These are phyloP conservation scores for Leccinum barrowsii DNA, from an alignment of 768 basidiomycete genomes.

Conservation along the genomic window DNA sequence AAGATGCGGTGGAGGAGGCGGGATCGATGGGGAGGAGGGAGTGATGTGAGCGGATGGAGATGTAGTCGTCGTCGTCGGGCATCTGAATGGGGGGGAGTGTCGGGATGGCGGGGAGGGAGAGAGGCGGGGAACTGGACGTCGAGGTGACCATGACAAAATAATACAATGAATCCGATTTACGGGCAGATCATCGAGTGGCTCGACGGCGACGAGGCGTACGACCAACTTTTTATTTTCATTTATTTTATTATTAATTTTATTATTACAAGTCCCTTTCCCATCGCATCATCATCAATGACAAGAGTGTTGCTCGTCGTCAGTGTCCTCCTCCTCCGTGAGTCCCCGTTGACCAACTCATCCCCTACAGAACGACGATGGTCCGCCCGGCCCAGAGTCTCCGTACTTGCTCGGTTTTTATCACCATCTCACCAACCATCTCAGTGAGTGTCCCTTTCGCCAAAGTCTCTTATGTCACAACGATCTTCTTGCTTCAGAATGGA, in stretches of 20 bases:
- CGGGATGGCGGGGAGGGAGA: slow-evolving; percentile 36
- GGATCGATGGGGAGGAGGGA: slow-evolving; percentile 36
- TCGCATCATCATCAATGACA: slow-evolving; percentile 11
- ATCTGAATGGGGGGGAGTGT: slow-evolving; percentile 45
- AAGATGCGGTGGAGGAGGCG: slow-evolving; percentile 42
- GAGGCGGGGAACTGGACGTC: slow-evolving; percentile 18
- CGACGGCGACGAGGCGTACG: slow-evolving; percentile 6
- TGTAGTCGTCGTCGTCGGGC: slow-evolving; percentile 30
- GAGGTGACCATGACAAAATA: slow-evolving; percentile 19
- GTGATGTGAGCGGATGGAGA: slow-evolving; percentile 20
- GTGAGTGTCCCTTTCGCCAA: slow-evolving; percentile 35
- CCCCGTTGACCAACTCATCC: not conserved
- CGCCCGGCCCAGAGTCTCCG: slow-evolving; percentile 69
- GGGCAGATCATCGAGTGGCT: slow-evolving; percentile 10
- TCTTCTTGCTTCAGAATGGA: slow-evolving; percentile 50
- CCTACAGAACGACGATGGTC: slow-evolving; percentile 79
- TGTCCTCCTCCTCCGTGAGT: slow-evolving; percentile 4
- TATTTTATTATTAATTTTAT: not conserved
- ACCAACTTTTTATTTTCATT: slow-evolving; percentile 5
- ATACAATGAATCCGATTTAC: slow-evolving; percentile 10
- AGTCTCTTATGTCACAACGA: slow-evolving; percentile 7
- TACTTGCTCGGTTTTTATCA: slow-evolving; percentile 71
- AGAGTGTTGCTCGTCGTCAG: slow-evolving; percentile 45
- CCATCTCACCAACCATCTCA: slow-evolving; percentile 54
- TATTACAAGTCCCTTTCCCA: not conserved